Conservation (phyloP, 129 eudicot genomes). For the Escallonia rubra region DNA sequence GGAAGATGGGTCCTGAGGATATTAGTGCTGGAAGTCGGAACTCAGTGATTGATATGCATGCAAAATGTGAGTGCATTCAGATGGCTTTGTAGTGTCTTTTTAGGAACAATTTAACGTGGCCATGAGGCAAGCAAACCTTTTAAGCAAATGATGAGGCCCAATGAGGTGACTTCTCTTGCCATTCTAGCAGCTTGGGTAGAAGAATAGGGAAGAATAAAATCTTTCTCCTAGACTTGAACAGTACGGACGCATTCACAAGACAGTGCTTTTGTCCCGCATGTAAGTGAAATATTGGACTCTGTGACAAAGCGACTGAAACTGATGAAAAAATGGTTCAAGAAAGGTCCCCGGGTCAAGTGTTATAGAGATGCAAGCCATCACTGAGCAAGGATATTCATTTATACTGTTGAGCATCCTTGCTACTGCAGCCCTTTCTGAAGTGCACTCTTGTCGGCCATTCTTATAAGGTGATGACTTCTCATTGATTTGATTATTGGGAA, state of each 20-base stretch:
- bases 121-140: conserved; percentile 1
- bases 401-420: conserved; percentile 4
- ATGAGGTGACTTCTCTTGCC: conserved; percentile 18
- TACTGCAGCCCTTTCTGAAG: conserved; percentile 3
- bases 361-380: conserved; percentile 3
- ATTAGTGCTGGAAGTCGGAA: conserved; percentile 6
- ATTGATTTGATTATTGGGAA: too few relatives aligned
- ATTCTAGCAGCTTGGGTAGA: conserved; percentile 16
- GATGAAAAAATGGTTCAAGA: conserved; percentile 8
- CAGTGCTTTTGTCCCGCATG: conserved; percentile 12
- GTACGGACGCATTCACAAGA: conserved; percentile 17
- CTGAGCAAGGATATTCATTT: not conserved
- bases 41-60: conserved; percentile 16
- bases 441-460: not conserved
- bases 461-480: not conserved
- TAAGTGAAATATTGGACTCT: conserved; percentile 5
- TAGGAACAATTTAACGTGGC: conserved; percentile 11
- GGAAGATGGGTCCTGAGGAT: conserved; percentile 22
- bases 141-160: conserved; percentile 10
- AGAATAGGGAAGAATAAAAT: conserved; percentile 2
- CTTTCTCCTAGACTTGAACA: conserved; percentile 12
- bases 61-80: conserved; percentile 16
- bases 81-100: conserved; percentile 5
- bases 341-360: conserved; percentile 13
- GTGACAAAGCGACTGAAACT: conserved; percentile 7